phyloP scores from a whole-genome alignment of 208 protist species.

The Blastocrithidia nonstop region DNA sequence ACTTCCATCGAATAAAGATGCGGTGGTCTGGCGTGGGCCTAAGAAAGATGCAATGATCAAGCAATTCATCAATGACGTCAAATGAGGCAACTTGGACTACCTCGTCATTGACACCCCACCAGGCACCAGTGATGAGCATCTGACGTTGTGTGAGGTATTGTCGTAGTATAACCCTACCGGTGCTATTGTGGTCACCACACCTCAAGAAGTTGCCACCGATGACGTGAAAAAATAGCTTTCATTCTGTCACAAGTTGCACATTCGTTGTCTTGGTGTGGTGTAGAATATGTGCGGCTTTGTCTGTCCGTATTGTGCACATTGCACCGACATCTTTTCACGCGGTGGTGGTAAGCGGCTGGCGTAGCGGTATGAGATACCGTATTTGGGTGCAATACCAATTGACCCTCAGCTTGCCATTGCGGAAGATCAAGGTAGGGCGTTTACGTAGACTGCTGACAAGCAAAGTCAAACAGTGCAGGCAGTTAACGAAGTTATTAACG shows the following conservation, averaged over 20 bases:
- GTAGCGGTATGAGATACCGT: conserved; percentile 59
- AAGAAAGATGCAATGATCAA: conserved; percentile 89
- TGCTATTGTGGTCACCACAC: conserved; percentile 83
- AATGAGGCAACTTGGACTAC: conserved; percentile 82
- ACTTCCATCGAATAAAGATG: conserved; percentile 88
- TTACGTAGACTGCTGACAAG: conserved; percentile 11
- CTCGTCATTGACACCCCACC: conserved; percentile 89
- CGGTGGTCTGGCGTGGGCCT: conserved; percentile 96
- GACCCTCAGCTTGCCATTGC: conserved; percentile 56
- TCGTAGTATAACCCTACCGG: conserved; percentile 32
- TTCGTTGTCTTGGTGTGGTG: conserved; percentile 82
- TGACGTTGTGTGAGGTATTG: conserved; percentile 78
- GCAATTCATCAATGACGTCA: conserved; percentile 80
- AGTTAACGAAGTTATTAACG: conserved; percentile 29
- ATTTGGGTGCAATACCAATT: conserved; percentile 70
- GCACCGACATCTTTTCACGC: conserved; percentile 74
- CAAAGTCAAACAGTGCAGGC: conserved; percentile 25
- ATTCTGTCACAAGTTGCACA: conserved; percentile 74
- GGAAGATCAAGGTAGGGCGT: conserved; percentile 54
- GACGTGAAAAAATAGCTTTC: conserved; percentile 88
- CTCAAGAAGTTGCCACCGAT: conserved; percentile 79
- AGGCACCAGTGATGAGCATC: conserved; percentile 86
- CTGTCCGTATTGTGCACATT: conserved; percentile 84
- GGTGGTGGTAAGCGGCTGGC: conserved; percentile 52
- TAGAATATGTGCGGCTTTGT: conserved; percentile 91